These are phyloP conservation scores for Chlorella sorokiniana DNA, from an alignment of 139 green algal genomes.

Conservation along the genomic window DNA sequence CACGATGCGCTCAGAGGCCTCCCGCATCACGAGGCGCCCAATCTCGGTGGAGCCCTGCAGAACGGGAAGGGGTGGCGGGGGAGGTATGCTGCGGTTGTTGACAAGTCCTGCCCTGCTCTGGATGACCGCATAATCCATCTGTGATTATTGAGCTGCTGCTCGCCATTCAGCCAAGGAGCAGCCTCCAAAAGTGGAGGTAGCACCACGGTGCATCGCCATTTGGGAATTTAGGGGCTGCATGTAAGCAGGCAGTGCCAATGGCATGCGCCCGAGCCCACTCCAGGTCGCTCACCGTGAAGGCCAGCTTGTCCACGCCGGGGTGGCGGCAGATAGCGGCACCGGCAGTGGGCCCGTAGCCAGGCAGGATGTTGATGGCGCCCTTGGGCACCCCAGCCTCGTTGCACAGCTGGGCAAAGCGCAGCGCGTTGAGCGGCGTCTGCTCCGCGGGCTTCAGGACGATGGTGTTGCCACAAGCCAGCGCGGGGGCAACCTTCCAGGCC, in stretches of 20 bases:
- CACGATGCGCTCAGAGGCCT: conserved; percentile 56
- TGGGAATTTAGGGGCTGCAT: not conserved
- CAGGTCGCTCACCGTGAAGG: conserved; percentile 16
- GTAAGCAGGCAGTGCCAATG: not conserved
- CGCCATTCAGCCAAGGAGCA: too few species aligned
- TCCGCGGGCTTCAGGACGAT: conserved; percentile 63
- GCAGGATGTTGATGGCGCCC: conserved; percentile 79
- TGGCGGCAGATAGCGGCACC: conserved; percentile 61
- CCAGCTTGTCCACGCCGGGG: conserved; percentile 66
- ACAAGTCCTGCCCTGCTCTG: not conserved
- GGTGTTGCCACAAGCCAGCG: conserved; percentile 56
- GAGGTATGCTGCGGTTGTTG: not conserved
- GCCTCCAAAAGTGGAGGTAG: too few species aligned
- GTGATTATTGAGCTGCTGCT: not conserved
- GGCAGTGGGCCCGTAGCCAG: conserved; percentile 65
- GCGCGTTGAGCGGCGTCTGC: conserved; percentile 67
- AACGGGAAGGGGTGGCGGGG: not conserved
- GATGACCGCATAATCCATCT: not conserved
- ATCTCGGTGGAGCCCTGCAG: conserved; percentile 70
- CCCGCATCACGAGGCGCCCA: conserved; percentile 58
- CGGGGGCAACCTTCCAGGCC: conserved; percentile 67
- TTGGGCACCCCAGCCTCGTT: conserved; percentile 72
- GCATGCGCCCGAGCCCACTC: not conserved
- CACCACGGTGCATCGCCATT: not conserved
- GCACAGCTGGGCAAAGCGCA: conserved; percentile 63